Conservation (phyloP, 208 protist species). For the Trypanosoma caninum region DNA sequence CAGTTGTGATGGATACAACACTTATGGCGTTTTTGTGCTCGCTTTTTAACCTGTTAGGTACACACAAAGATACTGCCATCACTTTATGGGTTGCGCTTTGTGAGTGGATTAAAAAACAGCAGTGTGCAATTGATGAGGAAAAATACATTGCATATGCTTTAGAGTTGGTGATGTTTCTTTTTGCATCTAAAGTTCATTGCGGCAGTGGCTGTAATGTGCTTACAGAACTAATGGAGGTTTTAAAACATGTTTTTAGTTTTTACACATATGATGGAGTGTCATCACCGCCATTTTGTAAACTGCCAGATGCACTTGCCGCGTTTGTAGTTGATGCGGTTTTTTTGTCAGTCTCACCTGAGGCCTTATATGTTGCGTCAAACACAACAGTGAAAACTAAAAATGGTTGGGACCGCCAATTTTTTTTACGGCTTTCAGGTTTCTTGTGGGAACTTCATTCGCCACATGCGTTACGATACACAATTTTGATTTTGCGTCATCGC, state of each 20-base stretch:
- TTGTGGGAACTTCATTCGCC: conserved; percentile 12
- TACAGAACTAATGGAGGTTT: not conserved
- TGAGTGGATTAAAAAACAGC: not conserved
- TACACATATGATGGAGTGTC: not conserved
- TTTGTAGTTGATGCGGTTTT: not conserved
- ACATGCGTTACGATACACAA: not conserved
- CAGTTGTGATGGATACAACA: not conserved
- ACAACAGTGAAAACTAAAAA: not conserved
- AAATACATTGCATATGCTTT: not conserved
- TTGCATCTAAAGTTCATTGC: not conserved
- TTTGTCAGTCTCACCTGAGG: not conserved
- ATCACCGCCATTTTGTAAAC: not conserved
- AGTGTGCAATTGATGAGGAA: not conserved
- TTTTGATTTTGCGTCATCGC: not conserved
- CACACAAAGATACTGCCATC: not conserved
- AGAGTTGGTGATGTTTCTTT: conserved; percentile 18
- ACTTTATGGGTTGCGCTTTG: not conserved
- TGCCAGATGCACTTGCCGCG: not conserved
- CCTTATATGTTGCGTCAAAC: not conserved
- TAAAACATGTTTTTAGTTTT: not conserved
- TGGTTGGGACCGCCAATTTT: not conserved
- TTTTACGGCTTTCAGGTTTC: not conserved
- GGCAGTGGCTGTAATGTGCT: not conserved
- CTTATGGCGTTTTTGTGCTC: not conserved
- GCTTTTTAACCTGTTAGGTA: not conserved